Conservation (phyloP, 257 asterid genomes). For the Nicotiana knightiana region DNA sequence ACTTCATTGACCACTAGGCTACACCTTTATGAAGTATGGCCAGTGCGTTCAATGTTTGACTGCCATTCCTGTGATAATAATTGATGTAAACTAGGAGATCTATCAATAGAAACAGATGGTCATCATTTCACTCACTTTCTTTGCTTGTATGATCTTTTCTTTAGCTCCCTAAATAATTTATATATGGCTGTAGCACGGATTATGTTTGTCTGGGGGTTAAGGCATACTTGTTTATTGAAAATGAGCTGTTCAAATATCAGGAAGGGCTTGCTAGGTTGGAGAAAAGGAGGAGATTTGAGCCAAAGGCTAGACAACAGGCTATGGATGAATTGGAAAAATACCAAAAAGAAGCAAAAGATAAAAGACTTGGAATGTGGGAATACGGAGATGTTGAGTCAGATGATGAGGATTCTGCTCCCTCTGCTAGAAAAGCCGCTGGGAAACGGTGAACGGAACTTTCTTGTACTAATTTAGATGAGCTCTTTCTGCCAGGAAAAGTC, state of each 20-base stretch:
- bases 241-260: slow-evolving; percentile 29
- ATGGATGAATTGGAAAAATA: slow-evolving; percentile 69
- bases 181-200: not conserved
- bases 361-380: slow-evolving; percentile 95
- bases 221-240: not conserved
- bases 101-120: too few relatives aligned
- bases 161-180: not conserved
- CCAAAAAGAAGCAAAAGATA: slow-evolving; percentile 64
- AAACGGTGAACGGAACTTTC: slow-evolving; percentile 42
- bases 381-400: slow-evolving; percentile 92
- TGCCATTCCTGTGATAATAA: too few relatives aligned
- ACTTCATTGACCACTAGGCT: too few relatives aligned
- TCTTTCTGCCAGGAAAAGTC: slow-evolving; percentile 4
- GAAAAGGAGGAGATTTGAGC: slow-evolving; percentile 74
- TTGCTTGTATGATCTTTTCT: not conserved
- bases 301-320: slow-evolving; percentile 46
- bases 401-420: slow-evolving; percentile 73
- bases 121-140: too few relatives aligned
- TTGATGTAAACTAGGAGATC: too few relatives aligned
- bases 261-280: slow-evolving; percentile 93
- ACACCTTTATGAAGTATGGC: too few relatives aligned
- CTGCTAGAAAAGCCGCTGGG: slow-evolving; percentile 68
- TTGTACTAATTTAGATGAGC: not conserved
- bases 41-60: too few relatives aligned
- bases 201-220: not conserved